phyloP scores from a whole-genome alignment of 805 yeast species.

The Jamesozyma hellenica region DNA sequence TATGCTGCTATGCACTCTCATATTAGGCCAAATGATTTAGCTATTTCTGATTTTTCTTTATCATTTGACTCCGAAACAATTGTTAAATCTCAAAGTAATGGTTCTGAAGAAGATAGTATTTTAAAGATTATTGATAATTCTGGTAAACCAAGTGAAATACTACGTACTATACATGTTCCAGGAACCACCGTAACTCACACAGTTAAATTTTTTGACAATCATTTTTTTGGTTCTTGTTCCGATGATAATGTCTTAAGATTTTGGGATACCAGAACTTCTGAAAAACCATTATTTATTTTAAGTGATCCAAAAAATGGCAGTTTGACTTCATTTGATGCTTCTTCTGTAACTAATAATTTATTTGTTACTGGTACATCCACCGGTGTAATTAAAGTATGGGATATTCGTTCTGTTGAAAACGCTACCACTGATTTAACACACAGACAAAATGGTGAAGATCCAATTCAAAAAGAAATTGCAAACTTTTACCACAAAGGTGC shows the following conservation, averaged over 20 bases:
- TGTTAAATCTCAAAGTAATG: conserved; percentile 20
- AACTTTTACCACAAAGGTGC: conserved; percentile 20
- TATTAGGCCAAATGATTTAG: conserved; percentile 10
- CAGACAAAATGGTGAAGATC: conserved; percentile 17
- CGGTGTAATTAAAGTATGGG: conserved; percentile 24
- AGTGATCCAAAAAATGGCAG: conserved; percentile 19
- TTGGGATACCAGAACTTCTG: conserved; percentile 22
- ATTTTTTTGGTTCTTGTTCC: conserved; percentile 22
- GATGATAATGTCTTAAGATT: conserved; percentile 22
- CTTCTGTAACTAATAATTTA: conserved; percentile 17
- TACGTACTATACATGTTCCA: conserved; percentile 17
- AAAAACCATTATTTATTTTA: conserved; percentile 17
- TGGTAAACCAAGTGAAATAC: conserved; percentile 18
- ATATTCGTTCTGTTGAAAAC: conserved; percentile 19
- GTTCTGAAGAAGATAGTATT: conserved; percentile 18
- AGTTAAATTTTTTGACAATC: conserved; percentile 21
- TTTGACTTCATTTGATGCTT: conserved; percentile 17
- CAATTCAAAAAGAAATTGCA: conserved; percentile 16
- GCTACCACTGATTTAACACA: conserved; percentile 13
- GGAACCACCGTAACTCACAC: conserved; percentile 19
- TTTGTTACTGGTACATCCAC: conserved; percentile 23
- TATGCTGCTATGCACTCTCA: conserved; percentile 18
- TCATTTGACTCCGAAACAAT: conserved; percentile 17
- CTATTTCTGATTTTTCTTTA: conserved; percentile 20
- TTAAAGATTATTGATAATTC: conserved; percentile 21